A percentile compares a stretch with the other conserved stretches of the same genome.
phyloP scores from a whole-genome alignment of 1,139 yeast species.

The Protomyces macrosporus region DNA sequence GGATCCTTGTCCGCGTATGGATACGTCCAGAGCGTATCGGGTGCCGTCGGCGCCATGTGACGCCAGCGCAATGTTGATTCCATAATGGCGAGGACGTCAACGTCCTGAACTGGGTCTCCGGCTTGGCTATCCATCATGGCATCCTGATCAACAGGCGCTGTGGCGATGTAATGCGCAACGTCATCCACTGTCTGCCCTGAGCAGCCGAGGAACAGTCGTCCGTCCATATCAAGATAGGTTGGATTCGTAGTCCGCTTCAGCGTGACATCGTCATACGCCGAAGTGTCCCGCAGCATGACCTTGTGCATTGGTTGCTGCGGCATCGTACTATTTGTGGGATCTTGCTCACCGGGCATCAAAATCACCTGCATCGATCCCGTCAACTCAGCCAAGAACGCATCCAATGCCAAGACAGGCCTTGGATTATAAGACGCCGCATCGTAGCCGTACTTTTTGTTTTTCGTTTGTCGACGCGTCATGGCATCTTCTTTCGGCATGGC shows the following conservation, averaged over 20 bases:
- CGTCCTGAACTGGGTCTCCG: neutral
- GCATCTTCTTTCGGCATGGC: conserved; percentile 32
- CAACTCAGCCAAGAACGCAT: conserved; percentile 55
- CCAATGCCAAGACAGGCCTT: conserved; percentile 45
- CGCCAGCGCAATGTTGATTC: conserved; percentile 75
- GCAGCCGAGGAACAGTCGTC: conserved; percentile 58
- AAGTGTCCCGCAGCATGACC: conserved; percentile 56
- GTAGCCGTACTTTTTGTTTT: conserved; percentile 34
- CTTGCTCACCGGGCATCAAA: conserved; percentile 77
- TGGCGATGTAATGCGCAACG: conserved; percentile 52
- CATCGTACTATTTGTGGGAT: conserved; percentile 73
- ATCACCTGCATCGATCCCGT: conserved; percentile 60
- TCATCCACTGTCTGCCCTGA: conserved; percentile 84
- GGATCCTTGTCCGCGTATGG: conserved; percentile 83
- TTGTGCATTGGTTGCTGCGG: conserved; percentile 89
- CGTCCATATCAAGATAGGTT: conserved; percentile 55
- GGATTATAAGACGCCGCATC: conserved; percentile 34
- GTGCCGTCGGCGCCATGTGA: conserved; percentile 87
- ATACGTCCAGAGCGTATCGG: conserved; percentile 84
- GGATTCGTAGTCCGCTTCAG: conserved; percentile 67
- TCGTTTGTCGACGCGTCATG: conserved; percentile 32
- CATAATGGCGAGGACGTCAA: conserved; percentile 50
- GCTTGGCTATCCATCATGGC: neutral
- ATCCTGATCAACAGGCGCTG: conserved; percentile 34
- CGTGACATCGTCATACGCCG: conserved; percentile 43